These are phyloP conservation scores for Entophlyctis luteolus DNA, from an alignment of 192 early-diverging fungal species.

Conservation along the genomic window DNA sequence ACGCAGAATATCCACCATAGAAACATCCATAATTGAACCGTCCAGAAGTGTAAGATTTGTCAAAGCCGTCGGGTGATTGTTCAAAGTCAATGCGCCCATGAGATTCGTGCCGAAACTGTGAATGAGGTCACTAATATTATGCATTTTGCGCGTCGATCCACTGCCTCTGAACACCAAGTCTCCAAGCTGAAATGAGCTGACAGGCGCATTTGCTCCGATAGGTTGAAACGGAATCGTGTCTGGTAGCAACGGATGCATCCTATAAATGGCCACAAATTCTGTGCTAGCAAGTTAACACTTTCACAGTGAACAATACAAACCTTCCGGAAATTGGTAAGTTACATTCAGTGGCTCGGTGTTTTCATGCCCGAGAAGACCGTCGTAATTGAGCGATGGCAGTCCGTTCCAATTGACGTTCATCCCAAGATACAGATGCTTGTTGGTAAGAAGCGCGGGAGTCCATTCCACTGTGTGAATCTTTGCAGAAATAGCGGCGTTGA, in stretches of 20 bases:
- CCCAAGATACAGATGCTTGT: slow-evolving; percentile 19
- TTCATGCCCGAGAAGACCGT: background rate
- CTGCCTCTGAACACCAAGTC: slow-evolving; percentile 17
- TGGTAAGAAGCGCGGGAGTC: slow-evolving; percentile 33
- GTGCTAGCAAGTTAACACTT: no score
- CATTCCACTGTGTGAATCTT: slow-evolving; percentile 42
- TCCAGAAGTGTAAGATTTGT: slow-evolving; percentile 24
- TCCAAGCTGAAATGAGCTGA: slow-evolving; percentile 3
- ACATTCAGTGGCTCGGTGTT: background rate
- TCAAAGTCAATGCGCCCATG: slow-evolving; percentile 33
- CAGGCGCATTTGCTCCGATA: slow-evolving; percentile 10
- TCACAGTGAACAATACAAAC: no score
- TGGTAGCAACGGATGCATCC: slow-evolving; percentile 35
- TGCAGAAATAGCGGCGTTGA: slow-evolving; percentile 28
- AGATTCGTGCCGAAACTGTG: slow-evolving; percentile 28
- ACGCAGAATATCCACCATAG: slow-evolving; percentile 31
- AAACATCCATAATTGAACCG: slow-evolving; percentile 25
- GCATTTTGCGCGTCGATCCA: background rate
- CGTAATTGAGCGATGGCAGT: background rate
- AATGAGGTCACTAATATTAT: slow-evolving; percentile 14
- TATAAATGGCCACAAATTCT: slow-evolving; percentile 14
- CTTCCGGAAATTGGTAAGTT: background rate
- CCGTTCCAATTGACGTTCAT: slow-evolving; percentile 36
- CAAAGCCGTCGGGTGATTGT: slow-evolving; percentile 32
- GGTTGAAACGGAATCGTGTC: slow-evolving; percentile 26